Evolutionary conservation across 1,284 basidiomycete genomes (phyloP), one percentile per base, ranked within the genome.

Genomic region (Porphyrellus sp.): DNA sequence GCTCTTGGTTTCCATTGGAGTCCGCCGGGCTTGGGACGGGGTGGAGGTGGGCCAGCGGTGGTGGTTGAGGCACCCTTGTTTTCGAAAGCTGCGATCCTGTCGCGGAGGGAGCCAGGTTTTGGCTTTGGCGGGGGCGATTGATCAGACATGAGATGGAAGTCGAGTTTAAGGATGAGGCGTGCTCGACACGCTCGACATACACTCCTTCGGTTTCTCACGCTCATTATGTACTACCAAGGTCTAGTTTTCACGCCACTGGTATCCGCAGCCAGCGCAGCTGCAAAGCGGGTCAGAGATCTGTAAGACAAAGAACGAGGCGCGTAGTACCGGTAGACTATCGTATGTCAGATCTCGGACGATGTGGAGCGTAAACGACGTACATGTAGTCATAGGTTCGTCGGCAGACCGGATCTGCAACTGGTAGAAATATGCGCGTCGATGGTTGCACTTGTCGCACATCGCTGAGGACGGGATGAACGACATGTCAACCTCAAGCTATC

Each of bases 331-430:
- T 80, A 79, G 62, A 80, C 77, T 79, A 44, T 54, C 27, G 42
- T 34, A 31, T 4, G 43, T 58, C 13, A 57, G 50, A 59, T 38
- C 49, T 38, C 15, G 41, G 44, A 25, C 35, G 45, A 39, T 8
- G 41, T 39, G 34, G 23, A 30, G 53, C 54, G 51, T 8, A 40
- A 46, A 42, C 42, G 44, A 82, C 91, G 73, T 78, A 91, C 94
- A 97, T 1, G 91, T 97, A 8, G 94, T 97, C 90, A 94, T 95
- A 7, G 94, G 94, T 67, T 97, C 94, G 70, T 97, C 94, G 0
- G 96, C 96, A 62, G 92, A 95, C 31, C 96, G 77, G 60, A 98
- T 99, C 71, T 99, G 96, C 18, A 98, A 75, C 74, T 98, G 94
- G 71, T 95, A 93, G 72, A 91, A 99, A 73, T 96, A 98, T 8